A percentile compares a stretch with the other conserved stretches of the same genome.
These are phyloP conservation scores for Aspergillus amoenus DNA, from an alignment of 2,329 filamentous ascomycete genomes.

Conservation along the genomic window DNA sequence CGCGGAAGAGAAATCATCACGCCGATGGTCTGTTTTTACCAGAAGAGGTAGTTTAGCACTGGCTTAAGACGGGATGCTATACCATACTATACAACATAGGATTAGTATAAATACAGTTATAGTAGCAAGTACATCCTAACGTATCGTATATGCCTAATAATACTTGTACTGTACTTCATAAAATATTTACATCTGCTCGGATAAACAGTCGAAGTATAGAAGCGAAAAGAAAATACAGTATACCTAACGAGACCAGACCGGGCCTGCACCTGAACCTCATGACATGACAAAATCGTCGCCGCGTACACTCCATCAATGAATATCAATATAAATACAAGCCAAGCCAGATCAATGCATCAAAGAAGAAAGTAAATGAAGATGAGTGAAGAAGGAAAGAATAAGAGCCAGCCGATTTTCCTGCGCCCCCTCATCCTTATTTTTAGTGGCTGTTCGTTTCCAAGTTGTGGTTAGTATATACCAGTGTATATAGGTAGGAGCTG, in stretches of 20 bases:
- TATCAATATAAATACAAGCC: constrained; percentile 15
- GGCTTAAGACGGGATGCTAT: too few relatives aligned
- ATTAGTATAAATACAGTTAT: not conserved
- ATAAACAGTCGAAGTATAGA: not conserved
- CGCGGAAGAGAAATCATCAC: too few relatives aligned
- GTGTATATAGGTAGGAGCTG: too few relatives aligned
- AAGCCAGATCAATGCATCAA: not conserved
- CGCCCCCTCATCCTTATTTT: not conserved
- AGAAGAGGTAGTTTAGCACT: too few relatives aligned
- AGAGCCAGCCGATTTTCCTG: not conserved
- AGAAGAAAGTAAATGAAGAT: not conserved
- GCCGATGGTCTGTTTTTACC: too few relatives aligned
- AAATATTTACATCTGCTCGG: not conserved
- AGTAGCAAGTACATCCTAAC: not conserved
- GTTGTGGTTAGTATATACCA: not conserved
- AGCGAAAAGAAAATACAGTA: not conserved
- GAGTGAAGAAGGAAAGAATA: not conserved
- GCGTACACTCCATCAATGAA: constrained; percentile 11
- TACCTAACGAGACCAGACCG: not conserved
- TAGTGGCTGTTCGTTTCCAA: not conserved
- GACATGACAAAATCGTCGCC: constrained; percentile 8
- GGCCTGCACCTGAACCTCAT: not conserved
- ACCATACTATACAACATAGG: too few relatives aligned
- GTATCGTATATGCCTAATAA: not conserved
- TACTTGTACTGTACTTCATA: not conserved